These are phyloP conservation scores for Termitomyces sp. DNA, from an alignment of 768 basidiomycete genomes.

Conservation along the genomic window DNA sequence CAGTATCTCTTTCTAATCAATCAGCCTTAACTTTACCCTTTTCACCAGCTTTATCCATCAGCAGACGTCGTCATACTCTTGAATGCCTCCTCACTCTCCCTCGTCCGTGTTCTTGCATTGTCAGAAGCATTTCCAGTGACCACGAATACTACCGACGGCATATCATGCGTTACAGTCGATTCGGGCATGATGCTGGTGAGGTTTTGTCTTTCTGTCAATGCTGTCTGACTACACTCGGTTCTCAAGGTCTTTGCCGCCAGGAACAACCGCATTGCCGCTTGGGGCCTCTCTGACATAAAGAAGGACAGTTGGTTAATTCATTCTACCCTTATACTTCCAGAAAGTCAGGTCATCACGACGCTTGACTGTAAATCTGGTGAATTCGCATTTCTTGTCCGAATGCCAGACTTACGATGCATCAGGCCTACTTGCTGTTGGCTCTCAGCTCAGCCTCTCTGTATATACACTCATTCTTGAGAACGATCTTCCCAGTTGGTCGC, in stretches of 20 bases:
- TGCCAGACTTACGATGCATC: conserved; percentile 20
- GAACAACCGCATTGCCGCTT: conserved; percentile 63
- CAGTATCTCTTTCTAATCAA: conserved; percentile 19
- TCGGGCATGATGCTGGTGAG: conserved; percentile 73
- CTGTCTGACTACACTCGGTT: conserved; percentile 11
- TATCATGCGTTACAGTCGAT: conserved; percentile 67
- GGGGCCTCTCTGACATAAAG: conserved; percentile 67
- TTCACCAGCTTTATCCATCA: conserved; percentile 61
- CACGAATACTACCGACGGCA: conserved; percentile 32
- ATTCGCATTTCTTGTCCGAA: neutral
- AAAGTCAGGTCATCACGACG: conserved; percentile 47
- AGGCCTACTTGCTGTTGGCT: conserved; percentile 77
- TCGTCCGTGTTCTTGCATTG: conserved; percentile 70
- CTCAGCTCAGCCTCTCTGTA: conserved; percentile 52
- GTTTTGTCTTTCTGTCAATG: conserved; percentile 3
- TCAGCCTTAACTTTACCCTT: conserved; percentile 10
- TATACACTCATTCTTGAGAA: conserved; percentile 77
- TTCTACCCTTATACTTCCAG: conserved; percentile 67
- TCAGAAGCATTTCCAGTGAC: conserved; percentile 76
- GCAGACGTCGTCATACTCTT: conserved; percentile 66
- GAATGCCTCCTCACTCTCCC: conserved; percentile 58
- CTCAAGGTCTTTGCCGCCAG: conserved; percentile 68
- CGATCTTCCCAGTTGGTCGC: conserved; percentile 78
- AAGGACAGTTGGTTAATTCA: conserved; percentile 72
- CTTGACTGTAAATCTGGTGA: conserved; percentile 74